Percentiles rank a stretch among this genome's conserved stretches.
phyloP scores from a whole-genome alignment of 805 yeast species.

The Monosporozyma aerobia region DNA sequence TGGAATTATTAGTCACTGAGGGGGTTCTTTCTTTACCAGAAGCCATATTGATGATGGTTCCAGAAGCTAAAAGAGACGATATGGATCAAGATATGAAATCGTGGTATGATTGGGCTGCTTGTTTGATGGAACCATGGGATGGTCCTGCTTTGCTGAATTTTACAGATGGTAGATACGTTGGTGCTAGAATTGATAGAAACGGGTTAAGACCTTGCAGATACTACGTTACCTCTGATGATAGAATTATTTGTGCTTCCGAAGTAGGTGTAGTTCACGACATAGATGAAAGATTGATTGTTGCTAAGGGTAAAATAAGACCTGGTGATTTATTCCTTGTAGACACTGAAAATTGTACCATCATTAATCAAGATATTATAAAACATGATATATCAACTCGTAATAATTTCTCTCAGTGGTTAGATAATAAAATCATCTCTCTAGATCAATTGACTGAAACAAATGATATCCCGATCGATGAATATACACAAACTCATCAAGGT shows the following conservation, averaged over 20 bases:
- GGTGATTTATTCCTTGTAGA: slow-evolving; percentile 95
- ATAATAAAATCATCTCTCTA: slow-evolving; percentile 63
- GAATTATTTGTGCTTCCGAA: slow-evolving; percentile 96
- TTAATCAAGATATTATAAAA: slow-evolving; percentile 87
- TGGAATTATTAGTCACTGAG: slow-evolving; percentile 83
- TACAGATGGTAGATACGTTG: slow-evolving; percentile 96
- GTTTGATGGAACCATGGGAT: slow-evolving; percentile 99
- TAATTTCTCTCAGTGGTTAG: slow-evolving; percentile 92
- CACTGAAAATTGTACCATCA: slow-evolving; percentile 85
- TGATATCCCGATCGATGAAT: neutral
- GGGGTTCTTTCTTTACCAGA: slow-evolving; percentile 91
- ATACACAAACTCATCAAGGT: slow-evolving; percentile 18
- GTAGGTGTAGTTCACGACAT: slow-evolving; percentile 89
- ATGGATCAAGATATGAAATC: slow-evolving; percentile 92
- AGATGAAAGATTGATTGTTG: slow-evolving; percentile 69
- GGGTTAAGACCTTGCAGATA: slow-evolving; percentile 98
- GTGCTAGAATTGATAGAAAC: slow-evolving; percentile 95
- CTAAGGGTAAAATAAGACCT: slow-evolving; percentile 91
- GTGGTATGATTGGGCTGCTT: slow-evolving; percentile 98
- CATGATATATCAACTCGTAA: slow-evolving; percentile 65
- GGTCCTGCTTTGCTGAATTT: slow-evolving; percentile 97
- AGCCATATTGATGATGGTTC: slow-evolving; percentile 93
- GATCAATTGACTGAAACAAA: slow-evolving; percentile 45
- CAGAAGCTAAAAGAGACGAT: slow-evolving; percentile 97
- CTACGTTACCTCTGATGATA: slow-evolving; percentile 87